These are phyloP conservation scores for Asterophora lycoperdoides DNA, from an alignment of 768 basidiomycete species.

Conservation along the genomic window DNA sequence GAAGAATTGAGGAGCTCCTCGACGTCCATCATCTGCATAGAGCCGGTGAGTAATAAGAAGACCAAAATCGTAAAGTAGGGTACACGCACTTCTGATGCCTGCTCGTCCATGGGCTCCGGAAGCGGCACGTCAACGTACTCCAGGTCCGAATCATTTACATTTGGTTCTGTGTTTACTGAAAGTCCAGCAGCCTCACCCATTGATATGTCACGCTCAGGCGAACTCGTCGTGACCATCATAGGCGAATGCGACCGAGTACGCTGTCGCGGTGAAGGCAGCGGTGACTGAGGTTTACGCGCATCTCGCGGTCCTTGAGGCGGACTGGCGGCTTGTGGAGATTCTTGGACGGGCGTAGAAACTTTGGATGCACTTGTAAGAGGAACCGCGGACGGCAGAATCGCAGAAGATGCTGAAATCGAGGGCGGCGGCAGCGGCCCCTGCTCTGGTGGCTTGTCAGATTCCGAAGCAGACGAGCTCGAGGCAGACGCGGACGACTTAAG, in stretches of 20 bases:
- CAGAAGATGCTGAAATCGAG: too few species aligned
- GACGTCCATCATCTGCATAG: constrained; percentile 14
- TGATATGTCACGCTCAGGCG: too few species aligned
- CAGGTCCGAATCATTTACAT: constrained; percentile 9
- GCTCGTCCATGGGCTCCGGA: neutral
- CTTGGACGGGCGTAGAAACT: neutral
- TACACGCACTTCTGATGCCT: constrained; percentile 7
- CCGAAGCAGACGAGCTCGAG: neutral
- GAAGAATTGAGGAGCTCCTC: constrained; percentile 6
- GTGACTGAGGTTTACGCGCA: too few species aligned
- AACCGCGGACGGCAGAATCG: too few species aligned
- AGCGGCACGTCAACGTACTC: constrained; percentile 11
- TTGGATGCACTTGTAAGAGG: neutral
- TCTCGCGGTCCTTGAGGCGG: too few species aligned
- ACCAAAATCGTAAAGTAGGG: neutral
- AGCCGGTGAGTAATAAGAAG: neutral
- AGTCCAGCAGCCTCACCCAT: neutral
- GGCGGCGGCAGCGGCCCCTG: too few species aligned
- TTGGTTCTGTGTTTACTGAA: neutral
- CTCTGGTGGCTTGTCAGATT: too few species aligned
- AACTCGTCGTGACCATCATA: too few species aligned
- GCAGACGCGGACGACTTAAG: too few species aligned
- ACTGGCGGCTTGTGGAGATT: neutral
- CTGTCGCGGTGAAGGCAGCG: too few species aligned
- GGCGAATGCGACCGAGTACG: too few species aligned